phyloP scores from a whole-genome alignment of 2,329 filamentous ascomycete genomes.

The Podosphaera aphanis region DNA sequence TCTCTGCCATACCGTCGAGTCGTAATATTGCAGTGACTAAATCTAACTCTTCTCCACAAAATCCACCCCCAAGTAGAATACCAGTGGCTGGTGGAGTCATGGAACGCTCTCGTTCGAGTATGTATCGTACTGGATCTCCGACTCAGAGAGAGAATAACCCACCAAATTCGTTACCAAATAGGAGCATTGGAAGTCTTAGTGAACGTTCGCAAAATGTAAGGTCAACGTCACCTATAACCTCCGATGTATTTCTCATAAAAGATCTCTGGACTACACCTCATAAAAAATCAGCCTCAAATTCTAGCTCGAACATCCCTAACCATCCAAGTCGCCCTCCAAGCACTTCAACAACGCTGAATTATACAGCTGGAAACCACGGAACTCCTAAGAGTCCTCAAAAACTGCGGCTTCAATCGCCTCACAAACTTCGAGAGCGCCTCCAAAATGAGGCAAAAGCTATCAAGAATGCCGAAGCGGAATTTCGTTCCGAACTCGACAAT shows the following conservation, averaged over 20 bases:
- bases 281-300: slow-evolving; percentile 9
- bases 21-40: slow-evolving; percentile 2
- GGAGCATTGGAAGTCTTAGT: slow-evolving; percentile 12
- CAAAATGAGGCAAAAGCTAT: slow-evolving; percentile 59
- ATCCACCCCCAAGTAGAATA: slow-evolving; percentile 15
- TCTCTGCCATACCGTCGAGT: slow-evolving; percentile 16
- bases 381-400: slow-evolving; percentile 16
- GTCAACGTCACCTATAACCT: slow-evolving; percentile 4
- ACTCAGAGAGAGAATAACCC: slow-evolving; percentile 13
- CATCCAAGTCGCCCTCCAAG: slow-evolving; percentile 9
- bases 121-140: slow-evolving; percentile 11
- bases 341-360: slow-evolving; percentile 3
- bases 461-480: slow-evolving; percentile 40
- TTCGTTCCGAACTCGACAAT: slow-evolving; percentile 54
- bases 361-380: slow-evolving; percentile 3
- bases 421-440: slow-evolving; percentile 63
- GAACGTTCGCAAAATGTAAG: slow-evolving; percentile 14
- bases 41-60: slow-evolving; percentile 12
- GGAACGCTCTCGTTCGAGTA: slow-evolving; percentile 8
- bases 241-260: slow-evolving; percentile 10
- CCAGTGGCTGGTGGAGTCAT: slow-evolving; percentile 8
- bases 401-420: slow-evolving; percentile 44
- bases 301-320: slow-evolving; percentile 15
- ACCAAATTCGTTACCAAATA: slow-evolving; percentile 2
- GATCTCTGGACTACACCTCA: slow-evolving; percentile 12